These are phyloP conservation scores for Erigeron canadensis DNA, from an alignment of 129 eudicot species.

Conservation along the genomic window DNA sequence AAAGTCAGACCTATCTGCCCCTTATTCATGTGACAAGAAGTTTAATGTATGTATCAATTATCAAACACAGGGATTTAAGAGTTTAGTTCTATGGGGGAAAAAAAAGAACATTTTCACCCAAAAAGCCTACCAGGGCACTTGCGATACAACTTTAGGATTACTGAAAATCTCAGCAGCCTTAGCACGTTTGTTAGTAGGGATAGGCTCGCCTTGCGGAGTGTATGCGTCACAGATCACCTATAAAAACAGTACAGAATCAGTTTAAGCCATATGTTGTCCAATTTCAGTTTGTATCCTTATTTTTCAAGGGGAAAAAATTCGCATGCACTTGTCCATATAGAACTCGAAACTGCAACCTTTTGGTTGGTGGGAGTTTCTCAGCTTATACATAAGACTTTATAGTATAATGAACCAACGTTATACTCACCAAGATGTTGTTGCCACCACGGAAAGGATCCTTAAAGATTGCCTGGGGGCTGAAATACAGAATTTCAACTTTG, in stretches of 20 bases:
- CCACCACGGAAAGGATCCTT: conserved; percentile 99
- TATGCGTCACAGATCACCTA: conserved; percentile 94
- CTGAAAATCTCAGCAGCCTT: conserved; percentile 89
- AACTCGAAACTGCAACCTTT: too few species aligned
- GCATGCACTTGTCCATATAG: too few species aligned
- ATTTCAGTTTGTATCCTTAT: not conserved
- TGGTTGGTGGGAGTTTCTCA: not conserved
- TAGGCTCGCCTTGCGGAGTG: conserved; percentile 92
- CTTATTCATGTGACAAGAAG: not conserved
- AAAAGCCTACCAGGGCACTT: conserved; percentile 73
- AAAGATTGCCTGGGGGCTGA: conserved; percentile 96
- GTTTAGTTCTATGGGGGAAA: not conserved
- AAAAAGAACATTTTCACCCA: not conserved
- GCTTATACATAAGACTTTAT: not conserved
- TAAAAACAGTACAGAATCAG: conserved; percentile 9
- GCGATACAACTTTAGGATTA: conserved; percentile 64
- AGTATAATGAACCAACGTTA: conserved; percentile 19
- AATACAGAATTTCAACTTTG: conserved; percentile 20
- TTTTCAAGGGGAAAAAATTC: too few species aligned
- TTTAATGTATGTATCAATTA: not conserved
- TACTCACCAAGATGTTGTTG: conserved; percentile 88
- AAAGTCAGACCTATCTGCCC: not conserved
- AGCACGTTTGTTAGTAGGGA: conserved; percentile 93
- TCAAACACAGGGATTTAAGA: not conserved
- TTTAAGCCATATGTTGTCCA: not conserved